Evolutionary conservation across 2,329 filamentous ascomycete genomes (phyloP), one percentile per base, ranked within the genome.

Genomic region (Beauveria sp.): DNA sequence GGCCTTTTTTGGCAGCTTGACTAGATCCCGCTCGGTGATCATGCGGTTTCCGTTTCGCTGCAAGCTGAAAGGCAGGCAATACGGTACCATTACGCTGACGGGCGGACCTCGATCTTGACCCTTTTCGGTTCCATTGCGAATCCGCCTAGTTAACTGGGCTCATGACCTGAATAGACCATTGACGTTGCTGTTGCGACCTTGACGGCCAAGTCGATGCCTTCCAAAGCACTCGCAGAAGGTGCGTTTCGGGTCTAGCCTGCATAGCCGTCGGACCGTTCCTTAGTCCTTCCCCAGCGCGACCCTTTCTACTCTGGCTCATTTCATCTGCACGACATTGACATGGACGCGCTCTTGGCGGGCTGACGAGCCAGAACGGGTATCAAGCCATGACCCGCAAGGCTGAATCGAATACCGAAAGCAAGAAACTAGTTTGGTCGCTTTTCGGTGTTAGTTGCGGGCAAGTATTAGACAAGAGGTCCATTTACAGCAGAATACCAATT

Each of bases 341-440:
- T 24, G 48, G n/a, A n/a, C 8, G 34, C 24, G 48, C 26, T 30
- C 46, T 26, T 16, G 57, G 57, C 48, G 40, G 50, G 50, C 40
- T 59, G 50, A 3, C 40, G 41, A 53, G 8, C 50, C 40, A 37
- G 20, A 59, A 53, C 41, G 28, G 48, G n/a, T 20, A 59, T 34
- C 47, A 52, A 59, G 56, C 40, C 22, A 24, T 55, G 34, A 8
- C 47, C 28, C 40, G 47, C 48, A 51, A 59, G 47, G 47, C 48
- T 59, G 56, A 51, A 44, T 59, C n/a, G 26, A 43, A 51, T 52
- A 51, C 48, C 37, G 47, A 40, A 52, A 51, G n/a, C 34, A 59
- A 43, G 24, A 43, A 30, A 55, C 22, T 16, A 41, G 26, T 34
- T 12, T 14, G 43, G 10, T 10, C 9, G 24, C 9, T 24, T 34